Percentiles rank a stretch among this genome's conserved stretches.
phyloP scores from a whole-genome alignment of 495 filamentous ascomycete species.

The Aspergillus ellipticus region DNA sequence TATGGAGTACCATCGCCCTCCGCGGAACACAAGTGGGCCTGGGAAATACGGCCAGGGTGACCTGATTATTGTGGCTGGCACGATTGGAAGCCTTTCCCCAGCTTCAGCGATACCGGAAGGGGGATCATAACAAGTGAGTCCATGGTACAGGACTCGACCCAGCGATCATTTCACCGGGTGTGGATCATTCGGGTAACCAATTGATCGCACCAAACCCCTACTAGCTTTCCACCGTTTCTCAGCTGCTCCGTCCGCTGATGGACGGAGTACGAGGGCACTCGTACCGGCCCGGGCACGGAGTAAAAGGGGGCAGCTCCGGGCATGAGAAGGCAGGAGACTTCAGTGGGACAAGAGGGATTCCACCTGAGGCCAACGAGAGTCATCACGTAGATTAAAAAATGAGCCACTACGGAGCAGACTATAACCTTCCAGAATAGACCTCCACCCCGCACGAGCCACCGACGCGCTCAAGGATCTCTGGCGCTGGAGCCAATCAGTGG shows the following conservation, averaged over 20 bases:
- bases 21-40: background rate
- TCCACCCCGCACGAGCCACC: conserved; percentile 16
- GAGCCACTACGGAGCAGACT: background rate
- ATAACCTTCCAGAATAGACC: conserved; percentile 5
- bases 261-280: background rate
- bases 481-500: conserved; percentile 8
- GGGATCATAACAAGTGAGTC: background rate
- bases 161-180: background rate
- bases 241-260: background rate
- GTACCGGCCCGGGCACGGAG: background rate
- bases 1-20: background rate
- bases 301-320: background rate
- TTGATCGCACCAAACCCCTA: conserved; percentile 1
- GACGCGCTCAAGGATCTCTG: background rate
- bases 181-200: background rate
- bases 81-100: too few relatives aligned
- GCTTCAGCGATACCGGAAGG: too few relatives aligned
- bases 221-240: background rate
- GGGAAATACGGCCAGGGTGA: background rate
- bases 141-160: background rate
- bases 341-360: background rate
- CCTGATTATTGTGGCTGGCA: background rate
- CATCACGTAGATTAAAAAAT: background rate
- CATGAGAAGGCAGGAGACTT: background rate
- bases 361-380: background rate